Evolutionary conservation across 306 rosid species (phyloP).

Genomic region (Vicia faba): DNA sequence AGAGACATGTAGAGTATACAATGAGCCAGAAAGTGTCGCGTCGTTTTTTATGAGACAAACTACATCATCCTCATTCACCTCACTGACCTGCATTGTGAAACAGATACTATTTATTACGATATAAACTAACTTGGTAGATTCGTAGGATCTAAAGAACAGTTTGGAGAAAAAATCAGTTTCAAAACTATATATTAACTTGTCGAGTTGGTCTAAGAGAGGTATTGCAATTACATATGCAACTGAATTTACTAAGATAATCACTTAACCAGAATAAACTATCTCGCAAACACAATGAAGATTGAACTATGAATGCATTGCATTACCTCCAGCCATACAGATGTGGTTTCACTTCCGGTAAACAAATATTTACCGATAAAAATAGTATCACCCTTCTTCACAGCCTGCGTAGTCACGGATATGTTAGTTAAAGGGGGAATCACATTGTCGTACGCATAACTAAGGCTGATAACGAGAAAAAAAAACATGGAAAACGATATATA

Average conservation of each 20-base stretch:
- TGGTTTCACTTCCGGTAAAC: slow-evolving; percentile 50
- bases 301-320: slow-evolving; percentile 22
- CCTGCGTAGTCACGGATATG: slow-evolving; percentile 37
- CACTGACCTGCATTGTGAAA: slow-evolving; percentile 62
- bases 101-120: neutral
- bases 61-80: slow-evolving; percentile 78
- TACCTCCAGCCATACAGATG: slow-evolving; percentile 53
- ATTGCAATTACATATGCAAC: neutral
- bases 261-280: slow-evolving; percentile 7
- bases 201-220: slow-evolving; percentile 16
- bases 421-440: slow-evolving; percentile 4
- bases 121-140: neutral
- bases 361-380: slow-evolving; percentile 48
- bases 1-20: slow-evolving; percentile 92
- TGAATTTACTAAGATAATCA: slow-evolving; percentile 5
- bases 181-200: neutral
- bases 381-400: slow-evolving; percentile 51
- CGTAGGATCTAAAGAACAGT: neutral
- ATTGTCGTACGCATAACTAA: slow-evolving; percentile 15
- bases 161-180: neutral
- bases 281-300: neutral
- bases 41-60: slow-evolving; percentile 75
- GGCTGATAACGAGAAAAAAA: neutral
- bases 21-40: slow-evolving; percentile 85
- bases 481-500: slow-evolving; percentile 3